These are phyloP conservation scores for Tylopilus orsonianus DNA, from an alignment of 1,284 basidiomycete genomes.

Conservation along the genomic window DNA sequence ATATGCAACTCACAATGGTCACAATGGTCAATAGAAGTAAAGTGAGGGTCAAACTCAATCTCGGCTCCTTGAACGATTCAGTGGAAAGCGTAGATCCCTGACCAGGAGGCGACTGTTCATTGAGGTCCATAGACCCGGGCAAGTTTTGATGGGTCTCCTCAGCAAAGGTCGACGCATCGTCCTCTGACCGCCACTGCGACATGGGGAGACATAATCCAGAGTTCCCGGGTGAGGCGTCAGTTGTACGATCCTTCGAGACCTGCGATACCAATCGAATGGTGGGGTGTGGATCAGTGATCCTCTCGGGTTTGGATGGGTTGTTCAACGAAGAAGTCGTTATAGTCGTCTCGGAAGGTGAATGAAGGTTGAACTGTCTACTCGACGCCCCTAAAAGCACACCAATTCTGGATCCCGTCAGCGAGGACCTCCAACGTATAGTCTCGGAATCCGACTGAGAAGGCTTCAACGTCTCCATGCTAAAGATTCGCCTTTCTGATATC, in stretches of 20 bases:
- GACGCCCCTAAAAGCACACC: slow-evolving; percentile 8
- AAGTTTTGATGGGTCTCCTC: slow-evolving; percentile 8
- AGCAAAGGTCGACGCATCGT: slow-evolving; percentile 14
- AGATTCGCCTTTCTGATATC: slow-evolving; percentile 27
- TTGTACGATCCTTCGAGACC: slow-evolving; percentile 1
- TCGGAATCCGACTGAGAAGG: slow-evolving; percentile 26
- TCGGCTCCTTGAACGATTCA: slow-evolving; percentile 43
- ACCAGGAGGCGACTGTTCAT: slow-evolving; percentile 26
- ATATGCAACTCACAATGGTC: slow-evolving; percentile 54
- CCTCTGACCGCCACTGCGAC: slow-evolving; percentile 14
- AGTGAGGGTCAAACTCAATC: slow-evolving; percentile 61
- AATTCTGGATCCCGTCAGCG: slow-evolving; percentile 13
- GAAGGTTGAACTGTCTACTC: slow-evolving; percentile 12
- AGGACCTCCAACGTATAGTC: slow-evolving; percentile 16
- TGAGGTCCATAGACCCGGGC: slow-evolving; percentile 15
- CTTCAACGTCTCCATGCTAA: slow-evolving; percentile 24
- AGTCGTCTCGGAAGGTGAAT: slow-evolving; percentile 31
- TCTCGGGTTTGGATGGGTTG: slow-evolving; percentile 7
- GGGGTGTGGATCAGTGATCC: slow-evolving; percentile 12
- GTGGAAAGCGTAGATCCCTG: slow-evolving; percentile 19
- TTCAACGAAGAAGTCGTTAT: slow-evolving; percentile 18
- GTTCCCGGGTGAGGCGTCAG: not conserved
- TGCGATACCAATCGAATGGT: slow-evolving; percentile 29
- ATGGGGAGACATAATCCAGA: slow-evolving; percentile 8
- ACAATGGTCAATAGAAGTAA: slow-evolving; percentile 57